A percentile compares a stretch with the other conserved stretches of the same genome.
Evolutionary conservation across 2,329 filamentous ascomycete species (phyloP).

Genomic region (Penicillium corylophilum): DNA sequence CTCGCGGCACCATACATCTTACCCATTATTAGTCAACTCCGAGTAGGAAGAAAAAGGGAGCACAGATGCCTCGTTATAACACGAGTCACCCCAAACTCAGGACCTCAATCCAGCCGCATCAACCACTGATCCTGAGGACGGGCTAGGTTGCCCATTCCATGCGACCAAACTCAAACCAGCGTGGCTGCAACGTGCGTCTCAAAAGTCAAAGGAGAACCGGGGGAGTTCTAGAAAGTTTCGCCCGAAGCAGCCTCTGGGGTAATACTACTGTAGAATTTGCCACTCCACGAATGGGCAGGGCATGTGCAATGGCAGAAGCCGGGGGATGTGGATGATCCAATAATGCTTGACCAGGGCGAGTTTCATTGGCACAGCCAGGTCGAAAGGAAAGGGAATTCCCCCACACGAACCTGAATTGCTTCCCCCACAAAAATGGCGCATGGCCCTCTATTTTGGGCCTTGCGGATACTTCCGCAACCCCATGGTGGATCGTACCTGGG

Average conservation of each 20-base stretch:
- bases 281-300: neutral
- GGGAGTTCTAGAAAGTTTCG: slow-evolving; percentile 15
- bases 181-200: slow-evolving; percentile 23
- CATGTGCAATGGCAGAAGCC: neutral
- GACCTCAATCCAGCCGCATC: slow-evolving; percentile 21
- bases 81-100: slow-evolving; percentile 6
- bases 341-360: neutral
- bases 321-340: neutral
- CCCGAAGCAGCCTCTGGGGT: neutral
- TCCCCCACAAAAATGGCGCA: slow-evolving; percentile 31
- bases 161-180: slow-evolving; percentile 22
- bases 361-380: neutral
- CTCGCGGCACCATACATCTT: neutral
- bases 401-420: slow-evolving; percentile 21
- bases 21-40: too few relatives aligned
- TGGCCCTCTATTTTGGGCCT: slow-evolving; percentile 13
- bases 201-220: slow-evolving; percentile 6
- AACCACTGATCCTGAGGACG: neutral
- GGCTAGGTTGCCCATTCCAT: slow-evolving; percentile 11
- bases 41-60: too few relatives aligned
- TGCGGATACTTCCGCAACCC: slow-evolving; percentile 21
- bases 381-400: slow-evolving; percentile 12
- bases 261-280: neutral
- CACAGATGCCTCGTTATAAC: slow-evolving; percentile 12
- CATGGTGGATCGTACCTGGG: slow-evolving; percentile 21